Conservation (phyloP, 1,284 basidiomycete species). For the Puccinia brachypodii region DNA sequence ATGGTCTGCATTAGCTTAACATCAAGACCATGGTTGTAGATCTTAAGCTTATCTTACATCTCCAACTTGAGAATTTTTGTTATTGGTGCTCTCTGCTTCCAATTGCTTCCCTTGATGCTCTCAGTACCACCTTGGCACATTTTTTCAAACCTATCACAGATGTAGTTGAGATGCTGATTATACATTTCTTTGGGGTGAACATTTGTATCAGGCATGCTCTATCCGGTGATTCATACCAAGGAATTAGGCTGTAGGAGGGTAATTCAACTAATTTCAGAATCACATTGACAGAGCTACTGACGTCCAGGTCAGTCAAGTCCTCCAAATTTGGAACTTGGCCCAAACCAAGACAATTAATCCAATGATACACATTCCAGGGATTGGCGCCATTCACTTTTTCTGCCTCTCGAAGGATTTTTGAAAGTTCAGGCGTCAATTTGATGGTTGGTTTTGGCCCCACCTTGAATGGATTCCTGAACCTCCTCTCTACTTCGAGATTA, state of each 20-base stretch:
- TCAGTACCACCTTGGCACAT: background rate
- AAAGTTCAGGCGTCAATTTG: background rate
- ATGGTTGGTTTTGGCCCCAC: background rate
- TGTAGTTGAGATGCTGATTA: background rate
- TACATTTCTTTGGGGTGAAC: constrained; percentile 3
- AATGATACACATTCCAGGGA: constrained; percentile 11
- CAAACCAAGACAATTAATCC: background rate
- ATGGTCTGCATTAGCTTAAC: background rate
- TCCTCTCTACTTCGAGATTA: background rate
- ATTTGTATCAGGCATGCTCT: background rate
- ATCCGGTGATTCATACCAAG: constrained; percentile 7
- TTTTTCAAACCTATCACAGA: background rate
- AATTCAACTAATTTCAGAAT: background rate
- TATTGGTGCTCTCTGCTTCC: background rate
- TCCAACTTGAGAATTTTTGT: background rate
- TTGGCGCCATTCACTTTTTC: constrained; percentile 2
- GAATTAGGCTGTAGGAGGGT: background rate
- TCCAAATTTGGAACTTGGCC: constrained; percentile 1
- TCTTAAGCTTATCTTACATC: background rate
- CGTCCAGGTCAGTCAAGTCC: background rate
- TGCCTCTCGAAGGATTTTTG: background rate
- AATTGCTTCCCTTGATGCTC: background rate
- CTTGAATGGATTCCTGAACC: background rate
- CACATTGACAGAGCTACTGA: background rate
- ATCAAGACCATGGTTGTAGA: background rate